Evolutionary conservation across 768 basidiomycete species (phyloP).

Genomic region (Austroboletus eburneus): DNA sequence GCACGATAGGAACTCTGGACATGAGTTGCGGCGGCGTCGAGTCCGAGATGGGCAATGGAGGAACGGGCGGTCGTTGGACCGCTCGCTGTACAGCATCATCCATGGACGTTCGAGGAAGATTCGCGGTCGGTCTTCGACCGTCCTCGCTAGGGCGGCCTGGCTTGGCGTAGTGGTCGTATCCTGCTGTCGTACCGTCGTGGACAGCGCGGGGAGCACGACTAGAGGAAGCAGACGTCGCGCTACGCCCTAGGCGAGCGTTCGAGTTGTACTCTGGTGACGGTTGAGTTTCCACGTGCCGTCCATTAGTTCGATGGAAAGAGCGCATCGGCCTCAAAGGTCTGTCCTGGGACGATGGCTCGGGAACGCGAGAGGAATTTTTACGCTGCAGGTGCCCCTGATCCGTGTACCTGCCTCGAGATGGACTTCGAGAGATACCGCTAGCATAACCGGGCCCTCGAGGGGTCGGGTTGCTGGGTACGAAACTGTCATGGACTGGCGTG

Average conservation of each 20-base stretch:
- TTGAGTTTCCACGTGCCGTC: constrained; percentile 32
- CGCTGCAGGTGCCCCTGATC: constrained; percentile 17
- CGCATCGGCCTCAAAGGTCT: constrained; percentile 44
- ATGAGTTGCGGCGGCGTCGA: constrained; percentile 30
- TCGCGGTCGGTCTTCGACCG: constrained; percentile 17
- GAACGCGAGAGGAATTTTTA: constrained; percentile 14
- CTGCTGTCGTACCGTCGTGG: constrained; percentile 12
- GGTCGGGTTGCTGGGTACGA: constrained; percentile 8
- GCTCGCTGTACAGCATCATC: constrained; percentile 25
- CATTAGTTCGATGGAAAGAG: constrained; percentile 56
- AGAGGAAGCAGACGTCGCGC: constrained; percentile 28
- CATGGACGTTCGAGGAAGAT: constrained; percentile 16
- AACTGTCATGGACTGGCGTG: constrained; percentile 9
- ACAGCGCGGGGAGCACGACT: constrained; percentile 12
- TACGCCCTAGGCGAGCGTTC: constrained; percentile 33
- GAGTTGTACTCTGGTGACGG: constrained; percentile 32
- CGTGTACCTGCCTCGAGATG: constrained; percentile 16
- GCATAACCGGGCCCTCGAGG: constrained; percentile 9
- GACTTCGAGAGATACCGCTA: constrained; percentile 17
- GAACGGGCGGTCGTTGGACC: constrained; percentile 34
- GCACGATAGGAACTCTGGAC: constrained; percentile 36
- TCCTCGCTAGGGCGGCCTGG: constrained; percentile 27
- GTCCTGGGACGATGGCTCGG: constrained; percentile 19
- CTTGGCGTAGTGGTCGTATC: constrained; percentile 17
- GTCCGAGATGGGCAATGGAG: constrained; percentile 35